Base-by-base conservation (phyloP, 371 early-diverging fungal genomes). In the Mucor saturninus region DNA sequence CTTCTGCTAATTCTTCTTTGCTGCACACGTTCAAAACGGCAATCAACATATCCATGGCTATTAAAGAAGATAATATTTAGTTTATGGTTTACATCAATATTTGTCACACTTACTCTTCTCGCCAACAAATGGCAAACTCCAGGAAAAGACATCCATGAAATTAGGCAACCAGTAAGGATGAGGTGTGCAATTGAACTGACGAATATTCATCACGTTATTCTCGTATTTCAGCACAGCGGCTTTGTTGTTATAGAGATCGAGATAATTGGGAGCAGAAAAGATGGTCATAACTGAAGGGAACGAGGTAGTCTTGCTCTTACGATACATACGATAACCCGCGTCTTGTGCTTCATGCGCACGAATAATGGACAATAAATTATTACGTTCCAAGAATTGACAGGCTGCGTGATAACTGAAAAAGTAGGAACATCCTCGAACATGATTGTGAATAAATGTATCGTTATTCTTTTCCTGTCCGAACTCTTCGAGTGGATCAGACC, bases 271-370 rank as follows among this genome's bases (percentile, higher is more conserved):
- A 38, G 98, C 98, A 8, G 95, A 95, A 71, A 99, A 98, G 53
- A 99, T 93, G 54, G 98, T 99, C 83, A 98, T 96, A 10, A 98
- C 94, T 2, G 96, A 87, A n/a, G 96, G 97, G 75, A 98, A 99
- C 8, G 94, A 94, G 2, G 96, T 96, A 3, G 95, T 86, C 68
- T 89, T 88, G 68, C 93, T 95, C 76, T 93, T 96, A 58, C 93
- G 86, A 75, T 97, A 96, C 97, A 97, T 97, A 53, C 95, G 89
- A 74, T 94, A 64, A 64, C 99, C 99, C 29, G 94, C 91, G 79
- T 96, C 96, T 79, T 98, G 98, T 30, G 98, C 99, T 76, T 99
- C 99, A 74, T 99, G 99, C 14, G 97, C 99, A 58, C 99, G 91
- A 66, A 99, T 96, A 60, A 99, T 89, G 6, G 94, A 94, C 49